phyloP scores from a whole-genome alignment of 331 rosid genomes.

The Quercus tomentella region DNA sequence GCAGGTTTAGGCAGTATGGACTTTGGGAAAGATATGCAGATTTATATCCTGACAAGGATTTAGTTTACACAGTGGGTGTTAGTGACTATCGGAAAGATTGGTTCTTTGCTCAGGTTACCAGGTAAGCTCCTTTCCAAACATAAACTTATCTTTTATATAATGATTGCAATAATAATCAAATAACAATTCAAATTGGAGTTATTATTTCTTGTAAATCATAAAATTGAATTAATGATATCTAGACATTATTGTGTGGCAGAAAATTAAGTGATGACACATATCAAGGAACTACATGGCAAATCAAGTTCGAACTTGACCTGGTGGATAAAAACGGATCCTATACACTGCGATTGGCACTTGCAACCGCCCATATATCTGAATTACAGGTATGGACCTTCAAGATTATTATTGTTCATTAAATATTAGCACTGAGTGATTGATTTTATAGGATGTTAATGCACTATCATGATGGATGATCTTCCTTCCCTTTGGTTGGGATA shows the following conservation, averaged over 20 bases:
- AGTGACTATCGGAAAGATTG: constrained; percentile 37
- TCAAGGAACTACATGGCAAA: constrained; percentile 51
- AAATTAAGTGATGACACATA: constrained; percentile 25
- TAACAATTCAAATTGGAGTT: background rate
- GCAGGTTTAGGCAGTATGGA: constrained; percentile 46
- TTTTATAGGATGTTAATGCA: too few species aligned
- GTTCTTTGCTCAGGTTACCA: constrained; percentile 48
- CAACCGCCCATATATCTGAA: constrained; percentile 35
- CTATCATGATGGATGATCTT: too few species aligned
- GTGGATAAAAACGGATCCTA: constrained; percentile 18
- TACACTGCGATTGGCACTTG: constrained; percentile 40
- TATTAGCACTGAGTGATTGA: too few species aligned
- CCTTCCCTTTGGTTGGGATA: too few species aligned
- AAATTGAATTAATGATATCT: too few species aligned
- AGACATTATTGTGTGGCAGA: constrained; percentile 5
- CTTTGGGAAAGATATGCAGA: constrained; percentile 58
- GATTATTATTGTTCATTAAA: background rate
- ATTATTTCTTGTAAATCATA: background rate
- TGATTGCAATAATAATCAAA: background rate
- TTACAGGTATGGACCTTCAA: constrained; percentile 28
- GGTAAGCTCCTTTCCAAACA: constrained; percentile 12
- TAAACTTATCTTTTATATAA: background rate
- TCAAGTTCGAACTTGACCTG: constrained; percentile 23
- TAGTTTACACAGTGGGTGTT: constrained; percentile 37
- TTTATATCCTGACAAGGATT: constrained; percentile 33